Evolutionary conservation across 148 eudicot genomes (phyloP).

Genomic region (Drosera capensis): DNA sequence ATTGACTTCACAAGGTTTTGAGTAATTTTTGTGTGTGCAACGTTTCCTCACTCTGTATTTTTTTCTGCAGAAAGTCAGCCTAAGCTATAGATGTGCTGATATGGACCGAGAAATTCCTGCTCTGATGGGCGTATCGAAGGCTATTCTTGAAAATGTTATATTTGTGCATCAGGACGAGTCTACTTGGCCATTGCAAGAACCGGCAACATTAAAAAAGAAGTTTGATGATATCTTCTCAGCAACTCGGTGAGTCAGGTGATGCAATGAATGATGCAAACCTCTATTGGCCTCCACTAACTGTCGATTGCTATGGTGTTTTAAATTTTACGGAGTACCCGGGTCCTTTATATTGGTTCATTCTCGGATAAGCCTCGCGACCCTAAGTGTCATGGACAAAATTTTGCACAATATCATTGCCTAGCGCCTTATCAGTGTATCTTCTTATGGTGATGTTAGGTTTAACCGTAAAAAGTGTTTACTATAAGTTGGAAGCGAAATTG

Average conservation of each 20-base stretch:
- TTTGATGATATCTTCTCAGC: conserved; percentile 98
- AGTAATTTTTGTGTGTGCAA: background rate
- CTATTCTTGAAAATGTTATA: conserved; percentile 92
- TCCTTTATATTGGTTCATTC: too few relatives aligned
- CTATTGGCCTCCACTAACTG: background rate
- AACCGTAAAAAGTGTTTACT: too few relatives aligned
- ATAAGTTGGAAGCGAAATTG: too few relatives aligned
- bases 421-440: too few relatives aligned
- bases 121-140: conserved; percentile 97
- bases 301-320: background rate
- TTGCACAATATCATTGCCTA: too few relatives aligned
- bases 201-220: conserved; percentile 89
- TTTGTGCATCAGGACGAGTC: conserved; percentile 99
- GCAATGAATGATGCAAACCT: background rate
- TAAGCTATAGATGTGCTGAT: conserved; percentile 98
- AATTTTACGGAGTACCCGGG: too few relatives aligned
- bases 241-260: conserved; percentile 35
- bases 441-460: too few relatives aligned
- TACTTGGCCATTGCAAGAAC: conserved; percentile 97
- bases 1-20: too few relatives aligned
- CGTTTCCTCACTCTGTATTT: conserved; percentile 5
- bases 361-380: too few relatives aligned
- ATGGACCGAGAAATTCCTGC: conserved; percentile 99
- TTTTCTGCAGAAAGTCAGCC: conserved; percentile 78
- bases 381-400: too few relatives aligned